Evolutionary conservation across 1,284 basidiomycete genomes (phyloP), one percentile per base, ranked within the genome.

Genomic region (Gomphus sp.): DNA sequence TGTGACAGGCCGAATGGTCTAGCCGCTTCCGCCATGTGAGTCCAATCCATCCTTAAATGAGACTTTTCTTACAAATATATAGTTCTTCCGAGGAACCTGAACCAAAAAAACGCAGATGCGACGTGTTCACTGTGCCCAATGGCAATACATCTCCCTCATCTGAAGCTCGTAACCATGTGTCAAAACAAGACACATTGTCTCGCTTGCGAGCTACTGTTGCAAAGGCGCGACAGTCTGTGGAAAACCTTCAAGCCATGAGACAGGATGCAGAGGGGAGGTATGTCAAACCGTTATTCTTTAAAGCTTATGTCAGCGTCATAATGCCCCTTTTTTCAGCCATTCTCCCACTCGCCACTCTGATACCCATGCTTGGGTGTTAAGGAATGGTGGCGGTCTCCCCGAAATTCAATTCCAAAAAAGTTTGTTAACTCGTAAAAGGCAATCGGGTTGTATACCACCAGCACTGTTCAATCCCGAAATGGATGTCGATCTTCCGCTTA

Each of bases 201-300:
- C 25, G 41, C 31, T 49, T 59, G 31, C 37, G 41, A 28, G 31
- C 52, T 28, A 47, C 52, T 4, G 28, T 55, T 34, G 52, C 45
- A 9, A 59, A 55, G 52, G 58, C 58, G 18, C 25, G 45, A 48
- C 58, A 50, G 18, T 59, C 58, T 22, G 52, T 59, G n/a, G 58
- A 55, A 36, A 52, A 59, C 33, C 52, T 59, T 28, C 51, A 34
- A 16, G 14, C 28, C 22, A n/a, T 10, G 31, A 33, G 49, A 50
- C 49, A 50, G 31, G 12, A 50, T 34, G 49, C 12, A 34, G 49
- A 50, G 31, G 31, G 22, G n/a, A 33, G 31, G 49, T 50, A 14
- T 34, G 49, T 50, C 22, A n/a, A 11, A 8, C 11, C 7, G 12
- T 16, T 34, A 6, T 50, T 8, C 31, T 34, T 22, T 45, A 37